Evolutionary conservation across 139 green algal species (phyloP), one percentile per base, ranked within the genome.

Genomic region (Chlorella vulgaris): DNA sequence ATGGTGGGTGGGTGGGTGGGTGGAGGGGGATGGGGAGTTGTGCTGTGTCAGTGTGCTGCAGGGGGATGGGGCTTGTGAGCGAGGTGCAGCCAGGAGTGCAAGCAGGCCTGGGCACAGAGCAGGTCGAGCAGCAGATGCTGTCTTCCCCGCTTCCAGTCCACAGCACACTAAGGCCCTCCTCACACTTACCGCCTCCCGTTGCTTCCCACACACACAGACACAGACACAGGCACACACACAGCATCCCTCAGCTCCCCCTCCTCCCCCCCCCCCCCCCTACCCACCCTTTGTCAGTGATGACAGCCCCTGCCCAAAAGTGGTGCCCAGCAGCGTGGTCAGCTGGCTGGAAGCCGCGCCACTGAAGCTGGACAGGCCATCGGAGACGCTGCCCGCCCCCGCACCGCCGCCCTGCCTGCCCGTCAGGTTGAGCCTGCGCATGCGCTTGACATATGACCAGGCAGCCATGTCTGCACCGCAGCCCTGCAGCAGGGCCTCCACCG

Each of bases 281-380:
- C 10, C 68, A 89, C 86, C 89, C 74, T 97, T 97, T 47, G 96
- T 97, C 31, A 99, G 91, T 13, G 85, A 89, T 66, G 71, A 93
- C 6, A 99, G 84, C 7, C 93, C 93, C 88, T 98, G 94, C 0
- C 92, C 93, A 82, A 97, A 95, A 6, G 96, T 92, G 81, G 96
- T 96, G 81, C 98, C 96, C 33, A 97, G 94, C 92, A 95, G 98
- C 80, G 92, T 94, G 31, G 98, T 90, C 75, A 98, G 86, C 73
- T 95, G 94, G 66, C 83, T 89, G 81, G 92, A 84, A 70, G 63
- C 69, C n/a, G 79, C 67, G 81, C 69, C 69, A 15, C 74, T 61
- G 71, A 53, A 78, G 35, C 42, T 61, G n/a, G 24, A 29, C 35
- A 82, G 62, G 24, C 62, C 74, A 6, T 81, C 86, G 35, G 40